Evolutionary conservation across 2,329 filamentous ascomycete genomes (phyloP), one percentile per base, ranked within the genome.

Genomic region (Colletotrichum sp.): DNA sequence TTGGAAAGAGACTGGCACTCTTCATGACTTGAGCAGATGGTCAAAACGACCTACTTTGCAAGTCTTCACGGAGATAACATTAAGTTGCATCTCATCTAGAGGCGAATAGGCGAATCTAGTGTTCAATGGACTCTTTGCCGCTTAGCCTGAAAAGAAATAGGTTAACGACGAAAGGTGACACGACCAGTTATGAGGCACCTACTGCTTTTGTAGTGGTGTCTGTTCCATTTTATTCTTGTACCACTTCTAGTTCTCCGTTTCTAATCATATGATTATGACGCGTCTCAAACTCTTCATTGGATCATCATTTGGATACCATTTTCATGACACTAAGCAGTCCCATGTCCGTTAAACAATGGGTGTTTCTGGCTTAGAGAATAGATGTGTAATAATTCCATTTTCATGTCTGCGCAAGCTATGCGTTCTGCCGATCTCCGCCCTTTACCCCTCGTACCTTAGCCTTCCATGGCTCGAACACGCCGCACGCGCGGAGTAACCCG

Each of bases 11-110:
- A 22, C 11, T 52, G 3, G 44, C n/a, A 8, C 44, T 52, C 44
- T 52, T 52, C n/a, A 52, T 52, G 44, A 52, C 44, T 2, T 52
- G n/a, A 52, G 2, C 11, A 13, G n/a, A 36, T 36, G 34, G 15
- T 3, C 15, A 16, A 11, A 22, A 22, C 3, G 0, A 44, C 8
- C 5, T 11, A 48, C 0, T 4, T 11, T 44, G 0, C 3, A 13
- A 2, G 8, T 44, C 8, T 3, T n/a, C 9, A n/a, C 16, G 39
- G 39, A 1, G 39, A n/a, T 44, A n/a, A 19, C 16, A 9, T 44
- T 11, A n/a, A 12, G 9, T 2, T n/a, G 5, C 39, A 19, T n/a
- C 19, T 19, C 16, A 44, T 11, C 8, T 6, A n/a, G 39, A 44
- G 39, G 36, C 36, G 36, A 39, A 44, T 44, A 44, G 39, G 5